phyloP scores from a whole-genome alignment of 768 basidiomycete genomes.

The Leucogyrophana mollusca region DNA sequence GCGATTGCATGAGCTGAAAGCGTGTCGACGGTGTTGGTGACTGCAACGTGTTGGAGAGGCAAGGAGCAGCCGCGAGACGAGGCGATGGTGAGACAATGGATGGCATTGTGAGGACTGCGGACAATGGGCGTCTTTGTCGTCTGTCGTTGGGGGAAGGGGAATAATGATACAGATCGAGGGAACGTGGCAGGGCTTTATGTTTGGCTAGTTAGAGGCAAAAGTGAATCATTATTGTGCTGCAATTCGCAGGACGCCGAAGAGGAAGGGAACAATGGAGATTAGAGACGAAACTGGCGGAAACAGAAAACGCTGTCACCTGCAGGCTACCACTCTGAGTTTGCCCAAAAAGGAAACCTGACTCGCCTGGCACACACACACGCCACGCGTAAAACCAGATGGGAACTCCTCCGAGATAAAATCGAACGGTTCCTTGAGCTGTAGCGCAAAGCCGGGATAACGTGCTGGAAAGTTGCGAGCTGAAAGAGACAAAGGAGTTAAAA shows the following conservation, averaged over 20 bases:
- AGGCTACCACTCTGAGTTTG: conserved; percentile 8
- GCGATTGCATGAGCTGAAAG: not conserved
- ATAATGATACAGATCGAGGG: conserved; percentile 35
- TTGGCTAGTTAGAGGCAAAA: conserved; percentile 17
- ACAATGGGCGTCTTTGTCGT: conserved; percentile 10
- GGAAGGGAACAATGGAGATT: conserved; percentile 16
- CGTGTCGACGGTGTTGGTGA: conserved; percentile 1
- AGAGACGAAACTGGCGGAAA: conserved; percentile 11
- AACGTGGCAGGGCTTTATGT: conserved; percentile 28
- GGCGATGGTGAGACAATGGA: conserved; percentile 26
- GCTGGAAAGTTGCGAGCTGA: not conserved
- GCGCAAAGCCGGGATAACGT: no score
- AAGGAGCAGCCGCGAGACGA: conserved; percentile 26
- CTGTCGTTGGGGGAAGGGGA: conserved; percentile 11
- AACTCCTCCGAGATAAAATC: not conserved
- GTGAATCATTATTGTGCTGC: conserved; percentile 19
- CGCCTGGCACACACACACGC: conserved; percentile 5
- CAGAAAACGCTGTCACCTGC: conserved; percentile 18
- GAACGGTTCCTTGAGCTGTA: not conserved
- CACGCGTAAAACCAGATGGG: not conserved
- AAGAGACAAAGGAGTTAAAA: not conserved
- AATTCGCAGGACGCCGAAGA: conserved; percentile 18
- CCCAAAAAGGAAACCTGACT: conserved; percentile 27
- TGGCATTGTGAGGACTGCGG: not conserved
- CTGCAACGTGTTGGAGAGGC: conserved; percentile 3